A percentile compares a stretch with the other conserved stretches of the same genome.
Evolutionary conservation across 2,329 filamentous ascomycete species (phyloP).

Genomic region (Xylaria sp.): DNA sequence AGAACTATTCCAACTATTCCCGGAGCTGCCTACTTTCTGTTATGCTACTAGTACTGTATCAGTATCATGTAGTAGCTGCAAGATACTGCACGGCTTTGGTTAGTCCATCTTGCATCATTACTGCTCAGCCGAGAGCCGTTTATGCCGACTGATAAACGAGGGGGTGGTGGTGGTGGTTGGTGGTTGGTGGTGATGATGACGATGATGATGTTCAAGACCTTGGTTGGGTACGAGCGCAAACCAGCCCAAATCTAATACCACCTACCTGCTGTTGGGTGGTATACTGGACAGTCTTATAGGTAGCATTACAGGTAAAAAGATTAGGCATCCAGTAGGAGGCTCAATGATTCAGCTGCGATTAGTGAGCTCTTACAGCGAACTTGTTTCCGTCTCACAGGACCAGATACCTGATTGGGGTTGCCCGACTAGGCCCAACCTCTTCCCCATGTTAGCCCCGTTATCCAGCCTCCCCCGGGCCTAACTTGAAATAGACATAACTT

Average conservation of each 20-base stretch:
- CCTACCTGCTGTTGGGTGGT: too few relatives aligned
- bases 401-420: not conserved
- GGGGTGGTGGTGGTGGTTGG: too few relatives aligned
- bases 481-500: not conserved
- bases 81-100: constrained; percentile 7
- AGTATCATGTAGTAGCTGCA: constrained; percentile 5
- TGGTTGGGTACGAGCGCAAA: not conserved
- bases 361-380: not conserved
- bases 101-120: constrained; percentile 9
- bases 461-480: constrained; percentile 2
- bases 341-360: not conserved
- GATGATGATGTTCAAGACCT: not conserved
- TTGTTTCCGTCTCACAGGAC: too few relatives aligned
- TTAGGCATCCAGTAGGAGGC: not conserved
- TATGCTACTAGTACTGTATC: not conserved
- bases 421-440: not conserved
- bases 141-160: too few relatives aligned
- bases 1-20: not conserved
- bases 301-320: not conserved
- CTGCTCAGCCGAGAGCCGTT: not conserved
- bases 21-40: not conserved
- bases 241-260: too few relatives aligned
- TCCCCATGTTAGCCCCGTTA: not conserved
- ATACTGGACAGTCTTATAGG: too few relatives aligned
- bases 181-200: too few relatives aligned